Conservation (phyloP, 176 grass and related monocot species). For the Juncus inflexus region DNA sequence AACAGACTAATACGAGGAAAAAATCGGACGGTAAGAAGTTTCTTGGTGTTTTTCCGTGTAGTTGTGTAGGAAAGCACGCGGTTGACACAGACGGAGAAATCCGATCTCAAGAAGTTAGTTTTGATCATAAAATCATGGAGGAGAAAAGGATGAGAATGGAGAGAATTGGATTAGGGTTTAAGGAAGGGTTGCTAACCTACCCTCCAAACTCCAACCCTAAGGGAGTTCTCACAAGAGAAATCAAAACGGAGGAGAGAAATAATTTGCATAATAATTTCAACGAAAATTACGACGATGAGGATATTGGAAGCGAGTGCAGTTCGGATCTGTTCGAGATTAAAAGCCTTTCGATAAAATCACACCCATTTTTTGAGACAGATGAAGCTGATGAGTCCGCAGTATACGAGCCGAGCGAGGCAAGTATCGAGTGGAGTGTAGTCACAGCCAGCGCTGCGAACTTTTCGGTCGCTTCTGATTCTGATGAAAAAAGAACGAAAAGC, state of each 20-base stretch:
- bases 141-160: slow-evolving; percentile 42
- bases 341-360: slow-evolving; percentile 55
- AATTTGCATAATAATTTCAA: neutral
- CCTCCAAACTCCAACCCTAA: slow-evolving; percentile 32
- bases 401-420: slow-evolving; percentile 82
- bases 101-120: neutral
- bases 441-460: slow-evolving; percentile 50
- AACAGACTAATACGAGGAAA: neutral
- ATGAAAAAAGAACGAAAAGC: neutral
- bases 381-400: slow-evolving; percentile 14
- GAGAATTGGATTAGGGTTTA: slow-evolving; percentile 31
- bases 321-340: slow-evolving; percentile 98
- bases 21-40: slow-evolving; percentile 25
- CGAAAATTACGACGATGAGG: slow-evolving; percentile 9
- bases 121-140: slow-evolving; percentile 2
- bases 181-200: slow-evolving; percentile 19
- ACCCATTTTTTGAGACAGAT: slow-evolving; percentile 20
- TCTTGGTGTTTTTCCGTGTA: slow-evolving; percentile 40
- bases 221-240: slow-evolving; percentile 27
- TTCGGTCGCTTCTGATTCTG: slow-evolving; percentile 37
- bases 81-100: slow-evolving; percentile 31
- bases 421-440: slow-evolving; percentile 80
- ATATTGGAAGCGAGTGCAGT: slow-evolving; percentile 69
- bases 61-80: slow-evolving; percentile 51
- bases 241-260: slow-evolving; percentile 8